Base-by-base conservation (phyloP, 2,329 filamentous ascomycete genomes). In the Ophidiomyces ophidiicola region DNA sequence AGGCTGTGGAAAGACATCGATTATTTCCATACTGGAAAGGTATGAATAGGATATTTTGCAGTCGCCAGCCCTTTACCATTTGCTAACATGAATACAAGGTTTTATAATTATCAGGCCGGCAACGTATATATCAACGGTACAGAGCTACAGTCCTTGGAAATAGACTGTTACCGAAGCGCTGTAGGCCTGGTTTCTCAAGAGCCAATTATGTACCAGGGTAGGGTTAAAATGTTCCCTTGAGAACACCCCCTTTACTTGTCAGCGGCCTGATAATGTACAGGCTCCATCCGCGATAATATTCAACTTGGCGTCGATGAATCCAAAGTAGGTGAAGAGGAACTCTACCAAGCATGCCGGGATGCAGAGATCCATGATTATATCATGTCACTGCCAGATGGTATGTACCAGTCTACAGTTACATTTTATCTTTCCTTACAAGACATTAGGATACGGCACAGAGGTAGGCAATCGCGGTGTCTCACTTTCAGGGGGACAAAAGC, bases 291-390 rank as follows among this genome's bases (percentile, higher is more conserved):
- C 3, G 64, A 69, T 2, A 69, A 72, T 46, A 54, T 72, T 18
- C 45, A 61, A 0, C 55, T 71, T 0, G 70, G 70, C 2, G 48
- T 68, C 0, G 54, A 62, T 0, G 38, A 56, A 7, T 48, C 55
- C 1, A 53, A 49, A 2, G 36, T 51, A 4, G 53, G 56, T 0
- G 59, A 67, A 0, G 62, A 68, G 4, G 51, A 61, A 28, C 55
- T 72, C 6, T 47, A 63, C 2, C 54, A 64, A 43, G 69, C 67
- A 5, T 71, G 68, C 47, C 58, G 60, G 7, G 61, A 70, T 42
- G 67, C 70, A 1, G 68, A 72, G 41, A 70, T 71, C 25, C 60
- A 68, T 39, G 66, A 70, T 31, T 74, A 73, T 48, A 66, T 74
- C 34, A 53, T 55, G 14, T 70, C 66, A 0, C 59, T 74, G 0